Evolutionary conservation across 345 rosid genomes (phyloP).

Genomic region (Citrus reticulata): DNA sequence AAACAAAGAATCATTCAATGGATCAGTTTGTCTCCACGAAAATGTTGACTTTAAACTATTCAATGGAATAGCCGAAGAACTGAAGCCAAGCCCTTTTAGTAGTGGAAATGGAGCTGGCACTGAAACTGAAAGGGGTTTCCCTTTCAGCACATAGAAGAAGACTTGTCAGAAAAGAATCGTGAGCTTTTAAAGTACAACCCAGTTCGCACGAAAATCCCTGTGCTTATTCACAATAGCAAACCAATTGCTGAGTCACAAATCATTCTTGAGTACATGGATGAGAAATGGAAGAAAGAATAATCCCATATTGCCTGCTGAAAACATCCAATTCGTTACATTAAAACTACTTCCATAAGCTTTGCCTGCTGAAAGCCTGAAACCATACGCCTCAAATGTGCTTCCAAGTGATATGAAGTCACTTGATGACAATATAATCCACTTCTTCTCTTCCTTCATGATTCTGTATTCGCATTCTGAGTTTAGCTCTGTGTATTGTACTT

Average conservation of each 20-base stretch:
- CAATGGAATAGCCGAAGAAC: background rate
- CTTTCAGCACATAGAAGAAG: constrained; percentile 33
- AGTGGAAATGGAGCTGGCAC: constrained; percentile 35
- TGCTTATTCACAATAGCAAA: constrained; percentile 41
- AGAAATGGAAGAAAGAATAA: constrained; percentile 32
- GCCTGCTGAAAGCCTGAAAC: too few species aligned
- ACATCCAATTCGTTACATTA: too few species aligned
- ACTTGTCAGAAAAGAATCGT: constrained; percentile 29
- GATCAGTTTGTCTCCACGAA: too few species aligned
- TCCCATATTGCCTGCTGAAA: constrained; percentile 29
- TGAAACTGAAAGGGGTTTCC: constrained; percentile 33
- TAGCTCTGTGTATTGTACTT: too few species aligned
- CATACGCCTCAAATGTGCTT: background rate
- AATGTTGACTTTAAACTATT: too few species aligned
- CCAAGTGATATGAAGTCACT: background rate
- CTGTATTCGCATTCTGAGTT: too few species aligned
- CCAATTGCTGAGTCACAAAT: constrained; percentile 29
- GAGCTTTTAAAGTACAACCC: constrained; percentile 38
- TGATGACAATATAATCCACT: background rate
- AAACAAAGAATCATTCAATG: too few species aligned
- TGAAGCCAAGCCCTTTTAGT: constrained; percentile 27
- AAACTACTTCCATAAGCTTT: too few species aligned
- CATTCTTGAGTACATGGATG: constrained; percentile 44
- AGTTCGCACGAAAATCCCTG: constrained; percentile 35
- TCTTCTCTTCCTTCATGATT: background rate